Conservation (phyloP, 352 stramenopile species). For the Globisporangium paroecandrum region DNA sequence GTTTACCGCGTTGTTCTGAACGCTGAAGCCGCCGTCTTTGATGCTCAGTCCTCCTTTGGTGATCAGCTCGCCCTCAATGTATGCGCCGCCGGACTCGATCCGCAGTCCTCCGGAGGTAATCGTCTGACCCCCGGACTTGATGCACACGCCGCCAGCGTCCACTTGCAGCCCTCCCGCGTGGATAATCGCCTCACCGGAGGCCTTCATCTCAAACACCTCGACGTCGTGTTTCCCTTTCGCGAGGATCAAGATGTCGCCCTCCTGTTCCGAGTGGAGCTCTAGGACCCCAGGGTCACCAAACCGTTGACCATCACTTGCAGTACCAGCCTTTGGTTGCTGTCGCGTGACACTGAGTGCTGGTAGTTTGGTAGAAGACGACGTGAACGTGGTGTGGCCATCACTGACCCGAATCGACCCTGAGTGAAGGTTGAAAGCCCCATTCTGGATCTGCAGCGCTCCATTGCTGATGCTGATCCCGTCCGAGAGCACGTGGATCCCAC, state of each 20-base stretch:
- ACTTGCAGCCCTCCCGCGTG: constrained; percentile 56
- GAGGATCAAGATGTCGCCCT: constrained; percentile 28
- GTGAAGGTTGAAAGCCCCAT: constrained; percentile 37
- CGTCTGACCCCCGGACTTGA: constrained; percentile 53
- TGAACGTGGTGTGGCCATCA: constrained; percentile 24
- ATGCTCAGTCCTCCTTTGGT: constrained; percentile 57
- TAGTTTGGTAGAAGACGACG: constrained; percentile 2
- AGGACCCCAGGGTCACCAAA: constrained; percentile 14
- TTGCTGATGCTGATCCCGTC: constrained; percentile 50
- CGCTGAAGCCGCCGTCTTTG: constrained; percentile 51
- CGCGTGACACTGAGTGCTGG: constrained; percentile 11
- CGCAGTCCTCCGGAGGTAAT: constrained; percentile 58
- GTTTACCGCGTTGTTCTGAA: constrained; percentile 45
- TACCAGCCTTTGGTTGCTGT: constrained; percentile 1
- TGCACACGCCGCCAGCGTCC: constrained; percentile 40
- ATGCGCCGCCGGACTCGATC: constrained; percentile 50
- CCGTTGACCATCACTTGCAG: constrained; percentile 5
- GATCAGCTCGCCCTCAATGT: constrained; percentile 52
- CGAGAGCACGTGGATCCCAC: constrained; percentile 55
- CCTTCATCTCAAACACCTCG: constrained; percentile 55
- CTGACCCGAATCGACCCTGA: constrained; percentile 37
- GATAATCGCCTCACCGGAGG: constrained; percentile 45
- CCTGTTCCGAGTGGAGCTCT: constrained; percentile 17
- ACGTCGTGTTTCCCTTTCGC: constrained; percentile 22
- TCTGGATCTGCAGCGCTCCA: constrained; percentile 37